phyloP scores from a whole-genome alignment of 2,329 filamentous ascomycete genomes.

The Orbilia javanica region DNA sequence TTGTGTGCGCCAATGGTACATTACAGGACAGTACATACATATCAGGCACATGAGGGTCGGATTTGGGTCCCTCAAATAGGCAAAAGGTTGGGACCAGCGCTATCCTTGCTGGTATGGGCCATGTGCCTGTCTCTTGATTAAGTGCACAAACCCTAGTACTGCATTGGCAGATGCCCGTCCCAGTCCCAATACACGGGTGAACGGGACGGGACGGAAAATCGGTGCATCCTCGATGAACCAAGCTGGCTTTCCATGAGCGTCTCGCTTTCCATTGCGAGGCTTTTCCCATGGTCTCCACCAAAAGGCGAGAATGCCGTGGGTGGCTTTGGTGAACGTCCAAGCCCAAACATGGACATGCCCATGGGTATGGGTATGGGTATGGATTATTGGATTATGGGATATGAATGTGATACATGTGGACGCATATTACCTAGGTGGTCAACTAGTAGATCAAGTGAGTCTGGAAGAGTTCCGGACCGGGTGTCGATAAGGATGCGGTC shows the following conservation, averaged over 20 bases:
- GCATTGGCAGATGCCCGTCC: constrained; percentile 56
- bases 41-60: constrained; percentile 14
- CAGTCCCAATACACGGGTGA: constrained; percentile 58
- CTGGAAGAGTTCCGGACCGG: not conserved
- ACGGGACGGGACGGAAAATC: constrained; percentile 58
- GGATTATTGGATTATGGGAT: not conserved
- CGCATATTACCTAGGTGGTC: constrained; percentile 1
- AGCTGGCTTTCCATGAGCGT: constrained; percentile 16
- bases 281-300: constrained; percentile 15
- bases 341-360: not conserved
- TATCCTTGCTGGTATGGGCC: constrained; percentile 36
- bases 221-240: constrained; percentile 57
- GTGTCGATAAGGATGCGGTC: constrained; percentile 7
- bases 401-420: not conserved
- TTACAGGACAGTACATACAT: no score
- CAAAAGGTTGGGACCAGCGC: constrained; percentile 24
- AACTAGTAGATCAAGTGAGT: not conserved
- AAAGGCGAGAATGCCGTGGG: constrained; percentile 25
- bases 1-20: constrained; percentile 6
- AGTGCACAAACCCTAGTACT: constrained; percentile 39
- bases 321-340: constrained; percentile 6
- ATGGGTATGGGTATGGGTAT: not conserved
- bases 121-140: constrained; percentile 55
- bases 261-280: constrained; percentile 2
- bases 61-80: constrained; percentile 18